Base-by-base conservation (phyloP, 768 basidiomycete species). In the Psilocybe tampanensis region DNA sequence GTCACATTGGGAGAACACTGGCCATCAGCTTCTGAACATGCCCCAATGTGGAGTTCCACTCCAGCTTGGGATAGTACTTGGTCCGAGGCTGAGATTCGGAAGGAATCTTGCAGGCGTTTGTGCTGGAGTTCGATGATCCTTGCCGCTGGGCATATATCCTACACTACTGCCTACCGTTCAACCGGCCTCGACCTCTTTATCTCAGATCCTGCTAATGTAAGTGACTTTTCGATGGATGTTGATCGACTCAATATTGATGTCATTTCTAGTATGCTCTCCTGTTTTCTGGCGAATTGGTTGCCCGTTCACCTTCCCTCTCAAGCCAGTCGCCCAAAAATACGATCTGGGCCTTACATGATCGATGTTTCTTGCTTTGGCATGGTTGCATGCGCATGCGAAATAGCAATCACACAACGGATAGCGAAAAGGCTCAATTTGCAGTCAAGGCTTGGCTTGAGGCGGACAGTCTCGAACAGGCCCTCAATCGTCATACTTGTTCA, bases 261-360 rank as follows among this genome's bases (percentile, higher is more conserved):
- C 48, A 48, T 41, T 24, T 58, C 13, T 63, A 92, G 89, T 88
- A 85, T 67, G 81, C 84, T 1, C 68, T 91, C n/a, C 72, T 92
- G 19, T 91, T 92, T 68, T 85, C 88, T 7, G 89, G 88, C n/a
- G 89, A 91, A 70, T 78, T 82, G 12, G 70, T 84, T 22, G 71
- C 68, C 2, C 71, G 70, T 24, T 76, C 72, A 9, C 74, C 74
- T 11, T 41, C 64, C 19, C 54, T 70, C 18, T 43, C 67, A 36
- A 59, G 66, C 8, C 44, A 63, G 53, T 74, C 81, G 3, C 73
- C 80, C 8, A 90, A 88, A 68, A 82, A 89, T 53, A 86, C 86
- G 5, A 75, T 91, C 19, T 92, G 87, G 89, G 88, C 87, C n/a
- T 72, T 91, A 50, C 82, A 86, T 65, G 82, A 87, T 63, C 84